phyloP scores from a whole-genome alignment of 352 stramenopile genomes.

The Pseudoperonospora humuli region DNA sequence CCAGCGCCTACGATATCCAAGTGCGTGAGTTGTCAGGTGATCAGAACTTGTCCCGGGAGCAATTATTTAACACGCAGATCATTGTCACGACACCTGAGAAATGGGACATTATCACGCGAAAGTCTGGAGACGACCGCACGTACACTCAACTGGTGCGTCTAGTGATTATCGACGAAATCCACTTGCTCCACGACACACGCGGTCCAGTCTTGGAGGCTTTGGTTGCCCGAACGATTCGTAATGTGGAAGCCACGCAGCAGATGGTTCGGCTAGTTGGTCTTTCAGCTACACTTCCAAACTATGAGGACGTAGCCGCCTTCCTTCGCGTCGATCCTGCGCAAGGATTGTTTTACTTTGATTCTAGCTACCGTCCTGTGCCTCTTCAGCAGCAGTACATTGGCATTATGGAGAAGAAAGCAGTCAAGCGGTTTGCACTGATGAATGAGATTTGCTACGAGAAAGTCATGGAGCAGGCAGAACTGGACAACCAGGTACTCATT shows the following conservation, averaged over 20 bases:
- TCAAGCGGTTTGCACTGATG: conserved; percentile 98
- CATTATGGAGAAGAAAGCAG: conserved; percentile 98
- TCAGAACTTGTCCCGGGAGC: conserved; percentile 94
- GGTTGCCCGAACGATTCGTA: conserved; percentile 94
- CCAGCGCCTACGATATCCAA: conserved; percentile 87
- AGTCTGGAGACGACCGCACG: conserved; percentile 93
- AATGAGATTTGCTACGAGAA: conserved; percentile 99
- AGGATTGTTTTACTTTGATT: conserved; percentile 99
- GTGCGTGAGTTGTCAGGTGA: conserved; percentile 98
- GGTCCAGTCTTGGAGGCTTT: conserved; percentile 98
- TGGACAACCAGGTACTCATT: conserved; percentile 98
- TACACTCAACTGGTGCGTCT: conserved; percentile 98
- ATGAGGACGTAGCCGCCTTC: conserved; percentile 98
- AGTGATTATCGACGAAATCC: conserved; percentile 99
- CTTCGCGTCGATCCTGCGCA: conserved; percentile 95
- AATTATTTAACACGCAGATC: conserved; percentile 98
- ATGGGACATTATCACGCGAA: conserved; percentile 99
- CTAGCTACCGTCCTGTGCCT: conserved; percentile 97
- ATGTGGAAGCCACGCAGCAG: conserved; percentile 96
- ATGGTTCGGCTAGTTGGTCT: conserved; percentile 96
- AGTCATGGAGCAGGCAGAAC: conserved; percentile 88
- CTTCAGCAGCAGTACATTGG: conserved; percentile 99
- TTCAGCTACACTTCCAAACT: conserved; percentile 98
- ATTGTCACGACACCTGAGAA: conserved; percentile 99
- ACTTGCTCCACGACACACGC: conserved; percentile 98